Base-by-base conservation (phyloP, 1,139 yeast genomes). In the Diutina neorugosa region DNA sequence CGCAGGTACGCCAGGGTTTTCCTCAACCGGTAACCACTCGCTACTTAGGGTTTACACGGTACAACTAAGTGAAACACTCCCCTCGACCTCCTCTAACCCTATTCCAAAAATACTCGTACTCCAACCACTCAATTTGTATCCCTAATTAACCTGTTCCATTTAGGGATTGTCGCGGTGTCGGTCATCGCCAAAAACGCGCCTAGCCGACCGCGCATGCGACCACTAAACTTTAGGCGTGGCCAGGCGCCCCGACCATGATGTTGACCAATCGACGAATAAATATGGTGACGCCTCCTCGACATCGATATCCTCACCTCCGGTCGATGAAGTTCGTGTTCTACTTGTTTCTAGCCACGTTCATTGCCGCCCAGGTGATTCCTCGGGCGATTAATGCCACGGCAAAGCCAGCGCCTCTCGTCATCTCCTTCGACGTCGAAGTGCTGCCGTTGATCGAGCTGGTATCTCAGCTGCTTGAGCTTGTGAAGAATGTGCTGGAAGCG, bases 301-400 rank as follows among this genome's bases (percentile, higher is more conserved):
- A 31, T 31, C 37, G n/a, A 5, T n/a, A n/a, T n/a, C 37, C 37
- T 31, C 37, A n/a, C 12, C 5, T 4, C 37, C 12, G 37, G 12
- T 14, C 4, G 9, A 46, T 46, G 50, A 46, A 46, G 31, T 16
- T 18, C 11, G 20, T 25, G 40, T 46, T 46, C 14, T 46, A 9
- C 21, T n/a, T 27, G n/a, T 25, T 46, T 2, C 27, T 23, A 7
- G 50, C 41, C 41, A 18, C 41, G 14, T 46, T 46, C 21, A 46
- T 46, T 14, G 37, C 9, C 21, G 50, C 50, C 41, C 50, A 46
- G 20, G 50, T 46, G 14, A 46, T 46, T 21, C 50, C 50, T 5
- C 50, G 50, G 18, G 20, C 18, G 9, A 9, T 18, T 6, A 27
- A 46, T n/a, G n/a, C 7, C 11, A 16, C 31, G 12, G 25, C 25